Evolutionary conservation across 257 asterid genomes (phyloP).

Genomic region (Solanum clarkiae): DNA sequence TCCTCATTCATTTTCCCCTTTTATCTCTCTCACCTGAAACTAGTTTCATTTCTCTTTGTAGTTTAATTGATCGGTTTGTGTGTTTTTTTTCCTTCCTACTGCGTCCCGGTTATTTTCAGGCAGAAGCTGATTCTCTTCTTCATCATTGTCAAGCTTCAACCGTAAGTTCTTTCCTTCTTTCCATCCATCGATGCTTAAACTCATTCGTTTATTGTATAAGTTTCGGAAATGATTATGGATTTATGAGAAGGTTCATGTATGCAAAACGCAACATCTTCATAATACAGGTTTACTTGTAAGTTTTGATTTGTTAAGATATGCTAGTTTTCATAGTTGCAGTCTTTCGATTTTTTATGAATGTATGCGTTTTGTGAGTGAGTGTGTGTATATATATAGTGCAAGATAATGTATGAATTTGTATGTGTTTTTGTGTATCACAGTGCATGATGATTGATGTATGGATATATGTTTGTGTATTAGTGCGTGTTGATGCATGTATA

Average conservation of each 20-base stretch:
- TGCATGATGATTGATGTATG: no score
- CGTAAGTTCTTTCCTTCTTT: not conserved
- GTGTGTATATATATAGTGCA: not conserved
- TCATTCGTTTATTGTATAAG: no score
- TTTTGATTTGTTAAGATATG: no score
- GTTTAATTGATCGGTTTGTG: not conserved
- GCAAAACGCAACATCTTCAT: no score
- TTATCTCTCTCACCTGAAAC: not conserved
- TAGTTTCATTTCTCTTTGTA: not conserved
- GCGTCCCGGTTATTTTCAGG: not conserved
- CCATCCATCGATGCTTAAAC: not conserved
- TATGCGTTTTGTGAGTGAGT: no score
- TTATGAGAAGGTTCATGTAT: not conserved
- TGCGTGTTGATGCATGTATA: no score
- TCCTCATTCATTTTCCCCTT: not conserved
- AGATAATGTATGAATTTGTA: not conserved
- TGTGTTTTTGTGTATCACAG: no score
- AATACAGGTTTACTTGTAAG: not conserved
- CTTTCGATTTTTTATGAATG: no score
- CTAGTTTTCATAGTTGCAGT: no score
- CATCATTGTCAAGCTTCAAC: not conserved
- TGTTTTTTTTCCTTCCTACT: not conserved
- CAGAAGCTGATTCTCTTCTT: not conserved
- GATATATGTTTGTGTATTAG: no score
- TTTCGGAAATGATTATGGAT: not conserved